Percentiles rank a stretch among this genome's conserved stretches.
phyloP scores from a whole-genome alignment of 768 basidiomycete genomes.

The Psilocybe tampanensis region DNA sequence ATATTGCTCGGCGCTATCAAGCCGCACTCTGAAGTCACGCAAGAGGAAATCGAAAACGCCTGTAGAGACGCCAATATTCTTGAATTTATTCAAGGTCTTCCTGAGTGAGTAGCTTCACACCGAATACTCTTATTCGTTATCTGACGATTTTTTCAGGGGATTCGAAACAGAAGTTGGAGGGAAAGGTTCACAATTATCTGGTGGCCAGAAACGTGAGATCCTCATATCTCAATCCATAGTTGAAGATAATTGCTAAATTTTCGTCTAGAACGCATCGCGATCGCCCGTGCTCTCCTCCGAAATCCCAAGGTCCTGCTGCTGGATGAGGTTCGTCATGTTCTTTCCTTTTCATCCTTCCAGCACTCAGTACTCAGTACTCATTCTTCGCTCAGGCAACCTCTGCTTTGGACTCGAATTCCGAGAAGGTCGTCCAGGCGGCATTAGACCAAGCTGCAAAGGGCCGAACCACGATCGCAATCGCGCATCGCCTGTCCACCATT shows the following conservation, averaged over 20 bases:
- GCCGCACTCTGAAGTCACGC: conserved; percentile 75
- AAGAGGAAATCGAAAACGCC: conserved; percentile 83
- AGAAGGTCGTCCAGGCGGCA: conserved; percentile 94
- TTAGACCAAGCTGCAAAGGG: conserved; percentile 91
- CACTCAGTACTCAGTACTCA: neutral
- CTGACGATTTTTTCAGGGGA: conserved; percentile 47
- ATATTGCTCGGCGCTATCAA: conserved; percentile 84
- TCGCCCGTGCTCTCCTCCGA: conserved; percentile 88
- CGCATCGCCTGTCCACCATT: conserved; percentile 91
- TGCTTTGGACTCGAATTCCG: conserved; percentile 89
- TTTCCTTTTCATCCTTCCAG: neutral
- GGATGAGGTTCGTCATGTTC: conserved; percentile 54
- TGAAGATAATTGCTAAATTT: neutral
- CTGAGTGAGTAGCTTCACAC: conserved; percentile 53
- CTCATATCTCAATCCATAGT: neutral
- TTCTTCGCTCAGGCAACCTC: conserved; percentile 62
- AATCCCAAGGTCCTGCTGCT: conserved; percentile 88
- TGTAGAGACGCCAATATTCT: conserved; percentile 89
- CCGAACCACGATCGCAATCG: conserved; percentile 93
- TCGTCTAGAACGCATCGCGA: conserved; percentile 66
- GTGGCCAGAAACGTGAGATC: conserved; percentile 79
- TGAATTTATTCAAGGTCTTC: conserved; percentile 85
- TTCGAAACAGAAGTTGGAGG: conserved; percentile 93
- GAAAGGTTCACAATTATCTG: conserved; percentile 87
- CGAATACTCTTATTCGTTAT: neutral